Evolutionary conservation across 768 basidiomycete genomes (phyloP).

Genomic region (Neoboletus subvelutipes): DNA sequence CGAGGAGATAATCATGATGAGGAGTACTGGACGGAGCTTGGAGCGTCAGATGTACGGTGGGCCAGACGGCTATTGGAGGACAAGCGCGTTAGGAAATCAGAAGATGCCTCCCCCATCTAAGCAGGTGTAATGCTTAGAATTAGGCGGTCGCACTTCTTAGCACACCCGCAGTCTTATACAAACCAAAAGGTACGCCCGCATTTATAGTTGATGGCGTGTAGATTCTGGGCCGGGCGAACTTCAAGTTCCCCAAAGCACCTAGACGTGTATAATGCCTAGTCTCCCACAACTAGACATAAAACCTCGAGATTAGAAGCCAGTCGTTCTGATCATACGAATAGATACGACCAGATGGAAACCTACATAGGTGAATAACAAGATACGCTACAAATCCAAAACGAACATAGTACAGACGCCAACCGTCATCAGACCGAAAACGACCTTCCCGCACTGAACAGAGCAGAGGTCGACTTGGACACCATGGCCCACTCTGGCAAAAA

Average conservation of each 20-base stretch:
- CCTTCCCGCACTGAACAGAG: slow-evolving; percentile 53
- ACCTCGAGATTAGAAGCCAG: too few relatives aligned
- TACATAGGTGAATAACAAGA: neutral
- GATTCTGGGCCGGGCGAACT: too few relatives aligned
- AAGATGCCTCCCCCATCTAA: neutral
- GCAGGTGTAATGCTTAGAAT: neutral
- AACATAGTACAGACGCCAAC: neutral
- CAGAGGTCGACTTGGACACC: slow-evolving; percentile 55
- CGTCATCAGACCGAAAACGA: slow-evolving; percentile 21
- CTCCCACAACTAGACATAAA: too few relatives aligned
- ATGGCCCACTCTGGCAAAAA: slow-evolving; percentile 70
- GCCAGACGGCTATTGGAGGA: neutral
- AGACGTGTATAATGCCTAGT: too few relatives aligned
- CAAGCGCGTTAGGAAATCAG: neutral
- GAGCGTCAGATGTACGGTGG: neutral
- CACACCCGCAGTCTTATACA: too few relatives aligned
- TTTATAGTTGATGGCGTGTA: too few relatives aligned
- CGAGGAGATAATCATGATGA: neutral
- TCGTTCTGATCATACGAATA: too few relatives aligned
- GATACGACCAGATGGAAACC: too few relatives aligned
- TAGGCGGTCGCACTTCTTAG: neutral
- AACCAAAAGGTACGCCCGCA: too few relatives aligned
- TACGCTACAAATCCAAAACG: neutral
- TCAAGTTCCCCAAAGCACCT: too few relatives aligned
- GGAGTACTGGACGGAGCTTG: neutral